Conservation (phyloP, 306 rosid species). For the Sindora glabra region DNA sequence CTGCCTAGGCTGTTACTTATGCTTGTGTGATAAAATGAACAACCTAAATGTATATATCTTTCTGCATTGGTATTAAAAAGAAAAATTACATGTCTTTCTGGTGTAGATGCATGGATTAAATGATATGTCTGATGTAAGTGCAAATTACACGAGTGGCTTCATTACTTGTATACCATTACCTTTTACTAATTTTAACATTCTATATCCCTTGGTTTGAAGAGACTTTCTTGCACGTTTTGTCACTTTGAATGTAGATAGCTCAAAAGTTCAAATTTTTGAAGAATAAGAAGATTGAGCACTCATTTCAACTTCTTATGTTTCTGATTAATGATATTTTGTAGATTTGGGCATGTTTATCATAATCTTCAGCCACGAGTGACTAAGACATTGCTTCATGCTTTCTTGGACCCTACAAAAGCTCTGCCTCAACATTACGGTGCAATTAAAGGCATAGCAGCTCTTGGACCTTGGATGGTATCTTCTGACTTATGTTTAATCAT, state of each 20-base stretch:
- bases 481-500: slow-evolving; percentile 12
- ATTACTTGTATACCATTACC: not conserved
- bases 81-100: not conserved
- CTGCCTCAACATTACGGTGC: slow-evolving; percentile 93
- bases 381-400: slow-evolving; percentile 73
- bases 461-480: slow-evolving; percentile 75
- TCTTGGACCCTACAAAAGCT: slow-evolving; percentile 80
- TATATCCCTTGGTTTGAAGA: not conserved
- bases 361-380: slow-evolving; percentile 84
- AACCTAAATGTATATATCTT: not conserved
- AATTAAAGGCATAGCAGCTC: slow-evolving; percentile 80
- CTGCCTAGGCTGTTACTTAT: not conserved
- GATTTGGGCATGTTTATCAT: slow-evolving; percentile 84
- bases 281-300: not conserved
- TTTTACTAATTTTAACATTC: not conserved
- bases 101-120: not conserved
- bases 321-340: slow-evolving; percentile 23
- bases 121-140: not conserved
- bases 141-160: not conserved
- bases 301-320: not conserved
- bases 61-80: too few relatives aligned
- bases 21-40: not conserved
- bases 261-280: not conserved
- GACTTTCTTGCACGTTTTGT: not conserved
- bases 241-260: not conserved